Conservation (phyloP, 805 yeast genomes). For the Starmerella asiatica region DNA sequence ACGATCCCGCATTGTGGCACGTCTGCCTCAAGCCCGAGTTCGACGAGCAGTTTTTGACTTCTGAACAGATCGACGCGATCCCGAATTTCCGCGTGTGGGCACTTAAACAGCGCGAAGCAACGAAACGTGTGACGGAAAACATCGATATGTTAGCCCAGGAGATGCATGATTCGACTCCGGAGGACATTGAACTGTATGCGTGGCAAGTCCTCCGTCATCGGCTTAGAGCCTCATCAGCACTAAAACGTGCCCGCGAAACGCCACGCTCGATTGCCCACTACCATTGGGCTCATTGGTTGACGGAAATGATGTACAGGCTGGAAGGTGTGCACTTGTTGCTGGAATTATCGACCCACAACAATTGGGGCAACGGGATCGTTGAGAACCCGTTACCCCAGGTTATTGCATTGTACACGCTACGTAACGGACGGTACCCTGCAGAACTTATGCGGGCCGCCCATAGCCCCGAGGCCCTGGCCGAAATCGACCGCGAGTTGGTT, state of each 20-base stretch:
- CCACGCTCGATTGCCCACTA: slow-evolving; percentile 16
- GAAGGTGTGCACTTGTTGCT: slow-evolving; percentile 18
- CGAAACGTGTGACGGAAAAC: slow-evolving; percentile 8
- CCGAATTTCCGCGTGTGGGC: slow-evolving; percentile 14
- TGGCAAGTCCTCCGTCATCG: slow-evolving; percentile 13
- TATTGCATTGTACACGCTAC: slow-evolving; percentile 13
- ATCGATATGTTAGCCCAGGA: slow-evolving; percentile 17
- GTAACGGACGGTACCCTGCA: slow-evolving; percentile 10
- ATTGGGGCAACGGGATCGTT: slow-evolving; percentile 16
- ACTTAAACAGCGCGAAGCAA: slow-evolving; percentile 10
- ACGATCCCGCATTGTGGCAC: slow-evolving; percentile 19
- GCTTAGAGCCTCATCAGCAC: slow-evolving; percentile 8
- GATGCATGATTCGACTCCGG: slow-evolving; percentile 16
- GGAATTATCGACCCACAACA: slow-evolving; percentile 11
- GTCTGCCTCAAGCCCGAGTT: slow-evolving; percentile 5
- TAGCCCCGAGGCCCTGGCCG: not conserved
- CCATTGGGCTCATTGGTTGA: slow-evolving; percentile 19
- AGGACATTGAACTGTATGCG: slow-evolving; percentile 7
- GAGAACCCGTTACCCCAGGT: slow-evolving; percentile 16
- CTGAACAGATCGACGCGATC: slow-evolving; percentile 10
- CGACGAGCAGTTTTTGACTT: slow-evolving; percentile 8
- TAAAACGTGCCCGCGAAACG: slow-evolving; percentile 1
- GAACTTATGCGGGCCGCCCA: not conserved
- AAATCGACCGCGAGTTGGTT: not conserved
- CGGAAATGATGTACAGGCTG: slow-evolving; percentile 9